A percentile compares a stretch with the other conserved stretches of the same genome.
These are phyloP conservation scores for Coniochaeta prunicola DNA, from an alignment of 2,329 filamentous ascomycete genomes.

Conservation along the genomic window DNA sequence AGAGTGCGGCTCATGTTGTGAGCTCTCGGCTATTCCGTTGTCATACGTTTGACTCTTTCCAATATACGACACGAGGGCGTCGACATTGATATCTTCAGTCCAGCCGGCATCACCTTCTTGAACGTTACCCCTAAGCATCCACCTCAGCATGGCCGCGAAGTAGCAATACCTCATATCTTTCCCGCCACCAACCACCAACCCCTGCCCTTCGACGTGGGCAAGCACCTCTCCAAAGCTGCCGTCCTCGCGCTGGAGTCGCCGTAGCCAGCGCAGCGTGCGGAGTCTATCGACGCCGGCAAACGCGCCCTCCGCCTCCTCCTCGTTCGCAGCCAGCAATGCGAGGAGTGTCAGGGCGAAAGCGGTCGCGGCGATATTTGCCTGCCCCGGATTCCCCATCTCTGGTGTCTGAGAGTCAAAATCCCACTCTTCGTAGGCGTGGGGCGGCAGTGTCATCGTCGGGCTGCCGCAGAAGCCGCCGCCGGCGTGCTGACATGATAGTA, in stretches of 20 bases:
- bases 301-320: slow-evolving; percentile 28
- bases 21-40: slow-evolving; percentile 73
- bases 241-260: slow-evolving; percentile 67
- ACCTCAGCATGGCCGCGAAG: slow-evolving; percentile 72
- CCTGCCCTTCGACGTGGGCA: slow-evolving; percentile 30
- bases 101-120: slow-evolving; percentile 41
- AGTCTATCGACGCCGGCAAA: slow-evolving; percentile 59
- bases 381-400: slow-evolving; percentile 33
- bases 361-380: slow-evolving; percentile 74
- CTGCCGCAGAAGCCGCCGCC: slow-evolving; percentile 84
- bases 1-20: slow-evolving; percentile 77
- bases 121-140: slow-evolving; percentile 65
- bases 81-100: slow-evolving; percentile 68
- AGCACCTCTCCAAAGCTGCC: slow-evolving; percentile 88
- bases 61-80: slow-evolving; percentile 63
- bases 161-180: slow-evolving; percentile 85
- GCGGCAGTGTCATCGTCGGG: slow-evolving; percentile 54
- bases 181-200: slow-evolving; percentile 61
- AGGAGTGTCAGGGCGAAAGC: slow-evolving; percentile 80
- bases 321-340: slow-evolving; percentile 37
- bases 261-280: slow-evolving; percentile 68
- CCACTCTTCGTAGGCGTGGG: slow-evolving; percentile 17
- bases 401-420: slow-evolving; percentile 31
- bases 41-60: slow-evolving; percentile 69
- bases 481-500: slow-evolving; percentile 79